phyloP scores from a whole-genome alignment of 164 flowering plant genomes.

The Magnolia changhungtana region DNA sequence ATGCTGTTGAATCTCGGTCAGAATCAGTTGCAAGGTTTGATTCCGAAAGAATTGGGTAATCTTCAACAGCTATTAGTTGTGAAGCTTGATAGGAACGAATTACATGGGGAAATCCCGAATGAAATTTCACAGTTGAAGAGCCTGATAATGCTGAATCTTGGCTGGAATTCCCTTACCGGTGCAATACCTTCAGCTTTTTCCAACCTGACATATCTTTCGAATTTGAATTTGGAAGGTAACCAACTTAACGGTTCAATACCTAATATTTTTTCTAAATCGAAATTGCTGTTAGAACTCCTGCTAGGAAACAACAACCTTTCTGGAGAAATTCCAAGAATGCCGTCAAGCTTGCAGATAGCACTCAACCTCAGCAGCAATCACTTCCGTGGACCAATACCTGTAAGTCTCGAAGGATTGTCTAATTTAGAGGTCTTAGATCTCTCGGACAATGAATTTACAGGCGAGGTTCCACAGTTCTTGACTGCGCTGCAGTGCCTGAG shows the following conservation, averaged over 20 bases:
- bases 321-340: slow-evolving; percentile 56
- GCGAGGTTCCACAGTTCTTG: slow-evolving; percentile 46
- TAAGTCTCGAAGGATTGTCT: slow-evolving; percentile 22
- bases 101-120: slow-evolving; percentile 49
- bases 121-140: slow-evolving; percentile 25
- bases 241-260: slow-evolving; percentile 57
- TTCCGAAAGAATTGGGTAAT: slow-evolving; percentile 44
- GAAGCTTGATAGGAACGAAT: slow-evolving; percentile 46
- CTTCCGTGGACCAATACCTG: slow-evolving; percentile 54
- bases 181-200: slow-evolving; percentile 48
- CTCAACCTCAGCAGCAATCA: slow-evolving; percentile 66
- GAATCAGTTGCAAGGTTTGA: slow-evolving; percentile 39
- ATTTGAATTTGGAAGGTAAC: slow-evolving; percentile 46
- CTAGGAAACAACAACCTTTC: slow-evolving; percentile 47
- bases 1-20: slow-evolving; percentile 50
- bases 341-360: slow-evolving; percentile 42
- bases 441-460: slow-evolving; percentile 56
- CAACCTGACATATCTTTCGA: slow-evolving; percentile 27
- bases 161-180: slow-evolving; percentile 52
- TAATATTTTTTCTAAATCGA: slow-evolving; percentile 17
- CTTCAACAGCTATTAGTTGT: slow-evolving; percentile 45
- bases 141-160: slow-evolving; percentile 42
- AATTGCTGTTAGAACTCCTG: slow-evolving; percentile 48
- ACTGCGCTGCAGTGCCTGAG: slow-evolving; percentile 29
- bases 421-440: slow-evolving; percentile 61